Evolutionary conservation across 2,329 filamentous ascomycete genomes (phyloP).

Genomic region (Leptosphaerulina australis): DNA sequence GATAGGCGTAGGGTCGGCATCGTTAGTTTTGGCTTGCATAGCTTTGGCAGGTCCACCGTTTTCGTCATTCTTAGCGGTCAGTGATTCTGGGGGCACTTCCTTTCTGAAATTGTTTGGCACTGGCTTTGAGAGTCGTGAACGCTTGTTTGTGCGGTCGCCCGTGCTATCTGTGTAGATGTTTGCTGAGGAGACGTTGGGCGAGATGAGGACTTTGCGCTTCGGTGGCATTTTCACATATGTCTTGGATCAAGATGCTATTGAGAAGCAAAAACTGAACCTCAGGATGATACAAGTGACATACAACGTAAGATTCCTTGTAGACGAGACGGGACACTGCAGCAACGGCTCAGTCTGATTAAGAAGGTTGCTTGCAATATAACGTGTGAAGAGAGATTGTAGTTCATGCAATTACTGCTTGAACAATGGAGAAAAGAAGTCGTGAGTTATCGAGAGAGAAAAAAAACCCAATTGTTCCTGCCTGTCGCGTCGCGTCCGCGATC

Average conservation of each 20-base stretch:
- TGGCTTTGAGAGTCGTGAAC: conserved; percentile 43
- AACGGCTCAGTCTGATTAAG: no score
- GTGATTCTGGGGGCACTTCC: conserved; percentile 5
- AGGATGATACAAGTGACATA: background rate
- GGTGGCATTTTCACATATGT: conserved; percentile 33
- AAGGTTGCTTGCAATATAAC: background rate
- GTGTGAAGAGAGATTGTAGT: no score
- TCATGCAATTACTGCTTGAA: no score
- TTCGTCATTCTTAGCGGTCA: conserved; percentile 21
- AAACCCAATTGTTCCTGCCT: background rate
- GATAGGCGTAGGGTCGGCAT: background rate
- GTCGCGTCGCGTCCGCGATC: conserved; percentile 28
- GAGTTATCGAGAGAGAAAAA: background rate
- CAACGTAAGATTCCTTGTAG: background rate
- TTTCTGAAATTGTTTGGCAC: conserved; percentile 34
- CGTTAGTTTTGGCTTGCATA: conserved; percentile 7
- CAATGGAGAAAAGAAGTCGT: no score
- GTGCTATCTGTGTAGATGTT: conserved; percentile 43
- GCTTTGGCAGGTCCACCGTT: conserved; percentile 27
- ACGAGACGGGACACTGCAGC: no score
- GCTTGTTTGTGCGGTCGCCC: conserved; percentile 46
- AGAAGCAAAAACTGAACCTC: background rate
- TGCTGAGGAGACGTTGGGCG: conserved; percentile 26
- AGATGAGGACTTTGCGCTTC: conserved; percentile 42
- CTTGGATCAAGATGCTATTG: background rate